Base-by-base conservation (phyloP, 2,329 filamentous ascomycete species). In the Colletotrichum simmondsii region DNA sequence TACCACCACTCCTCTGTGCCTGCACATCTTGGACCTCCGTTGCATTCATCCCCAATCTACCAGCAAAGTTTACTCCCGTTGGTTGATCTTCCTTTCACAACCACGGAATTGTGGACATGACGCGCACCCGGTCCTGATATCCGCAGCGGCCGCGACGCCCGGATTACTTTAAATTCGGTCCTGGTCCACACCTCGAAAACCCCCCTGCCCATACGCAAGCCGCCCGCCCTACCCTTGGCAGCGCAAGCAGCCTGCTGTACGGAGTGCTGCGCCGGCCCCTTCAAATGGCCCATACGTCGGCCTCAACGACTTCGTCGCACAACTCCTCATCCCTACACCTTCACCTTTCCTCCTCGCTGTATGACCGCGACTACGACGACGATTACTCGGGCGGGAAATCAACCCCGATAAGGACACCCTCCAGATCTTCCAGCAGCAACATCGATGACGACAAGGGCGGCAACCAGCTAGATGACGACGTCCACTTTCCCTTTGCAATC, bases 331-430 rank as follows among this genome's bases (percentile, higher is more conserved):
- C 14, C 42, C 42, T 22, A n/a, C 32, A 28, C 30, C 62, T 42
- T 53, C 16, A n/a, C 35, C 8, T 22, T 24, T 52, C 53, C 62
- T 4, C 16, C 14, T 32, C 49, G 49, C 24, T 56, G 32, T 57
- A 63, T 24, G 6, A 58, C 32, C 53, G 35, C 61, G 37, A 61
- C 60, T 6, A 22, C 8, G 22, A 30, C 60, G 28, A 32, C 59
- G 46, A 68, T 62, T 57, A 68, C 49, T 75, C 65, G 52, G 65
- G 49, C 42, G 68, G 53, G 3, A 66, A 66, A 35, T 65, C 74
- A 12, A 74, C 72, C 2, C 65, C 68, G 3, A 67, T 74, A 5
- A 63, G 68, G 35, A 75, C 74, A n/a, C 72, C 72, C 30, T 75
- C 74, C 46, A 70, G 58, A 68, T 74, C 74, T 8, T 67, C 64